Base-by-base conservation (phyloP, 192 early-diverging fungal genomes). In the Dissophora globulifera region DNA sequence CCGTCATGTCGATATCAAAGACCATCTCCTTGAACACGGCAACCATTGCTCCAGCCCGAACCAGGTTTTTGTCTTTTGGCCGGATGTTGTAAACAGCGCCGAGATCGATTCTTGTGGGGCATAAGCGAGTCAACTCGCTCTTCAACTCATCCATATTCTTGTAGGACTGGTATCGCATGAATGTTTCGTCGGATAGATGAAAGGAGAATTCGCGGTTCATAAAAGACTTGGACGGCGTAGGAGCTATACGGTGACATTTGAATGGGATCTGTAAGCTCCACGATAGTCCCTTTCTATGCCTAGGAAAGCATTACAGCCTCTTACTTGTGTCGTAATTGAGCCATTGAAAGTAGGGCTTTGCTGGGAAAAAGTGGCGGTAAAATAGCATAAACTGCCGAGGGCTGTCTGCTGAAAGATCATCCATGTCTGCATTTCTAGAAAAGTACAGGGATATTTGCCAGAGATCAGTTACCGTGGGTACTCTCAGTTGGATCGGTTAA, bases 1-100 rank as follows among this genome's bases (percentile, higher is more conserved):
- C 97, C 1, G 95, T 97, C 95, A 99, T 95, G 85, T 99, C 97
- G 61, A 99, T 96, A 91, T 99, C 97, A 86, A 99, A 95, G 29
- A 99, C 93, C 40, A 99, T 81, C 70, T 99, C 97, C 60, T 95
- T 92, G 52, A 93, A 83, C 11, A 89, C 76, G 0, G 97, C 92
- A 12, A 83, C 72, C 66, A 97, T 95, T 9, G 87, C 90, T 5
- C 86, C 84, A 2, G 91, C 84, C 33, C 79, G 70, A 17, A 95
- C 78, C 20, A 86, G 84, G 67, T 93, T 95, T 51, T 90, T 93
- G 43, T 98, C 89, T 64, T 89, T 92, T 17, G 97, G 97, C 85
- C 91, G 65, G 1, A 65, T 62, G 53, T 69, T 95, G 82, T 96
- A 99, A 19, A 99, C 86, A 22, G 97, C 97, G 17, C 97, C 97